Percentiles rank a stretch among this genome's conserved stretches.
phyloP scores from a whole-genome alignment of 441 rosid genomes.

The Populus hybrid region DNA sequence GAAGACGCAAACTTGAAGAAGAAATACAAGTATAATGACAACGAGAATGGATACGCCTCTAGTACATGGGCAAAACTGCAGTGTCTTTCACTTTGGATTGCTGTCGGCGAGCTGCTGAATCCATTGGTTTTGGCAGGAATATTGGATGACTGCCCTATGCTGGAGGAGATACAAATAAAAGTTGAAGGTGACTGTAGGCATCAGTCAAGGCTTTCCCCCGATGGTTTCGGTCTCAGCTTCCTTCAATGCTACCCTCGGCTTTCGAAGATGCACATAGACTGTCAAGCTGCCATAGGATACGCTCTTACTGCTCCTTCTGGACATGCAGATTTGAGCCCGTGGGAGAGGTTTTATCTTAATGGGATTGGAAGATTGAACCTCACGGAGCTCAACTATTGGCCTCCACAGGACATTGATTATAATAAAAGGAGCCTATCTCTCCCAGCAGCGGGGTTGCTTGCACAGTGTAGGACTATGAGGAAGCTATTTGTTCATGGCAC shows the following conservation, averaged over 20 bases:
- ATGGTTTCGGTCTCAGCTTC: slow-evolving; percentile 54
- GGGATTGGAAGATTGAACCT: slow-evolving; percentile 56
- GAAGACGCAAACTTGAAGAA: slow-evolving; percentile 22
- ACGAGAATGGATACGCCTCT: slow-evolving; percentile 33
- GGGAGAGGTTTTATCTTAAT: slow-evolving; percentile 75
- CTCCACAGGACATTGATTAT: slow-evolving; percentile 74
- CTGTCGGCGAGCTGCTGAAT: slow-evolving; percentile 50
- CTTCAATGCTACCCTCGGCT: slow-evolving; percentile 54
- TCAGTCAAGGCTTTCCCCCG: slow-evolving; percentile 36
- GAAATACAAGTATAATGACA: slow-evolving; percentile 37
- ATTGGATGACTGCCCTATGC: slow-evolving; percentile 57
- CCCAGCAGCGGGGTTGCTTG: slow-evolving; percentile 60
- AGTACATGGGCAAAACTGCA: slow-evolving; percentile 56
- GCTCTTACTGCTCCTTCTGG: slow-evolving; percentile 65
- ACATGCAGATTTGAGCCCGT: slow-evolving; percentile 64
- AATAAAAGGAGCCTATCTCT: slow-evolving; percentile 71
- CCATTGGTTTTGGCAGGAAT: slow-evolving; percentile 53
- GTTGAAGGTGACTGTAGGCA: slow-evolving; percentile 76
- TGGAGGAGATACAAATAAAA: slow-evolving; percentile 64
- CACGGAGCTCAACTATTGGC: slow-evolving; percentile 68
- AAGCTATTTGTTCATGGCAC: slow-evolving; percentile 80
- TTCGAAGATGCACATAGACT: slow-evolving; percentile 60
- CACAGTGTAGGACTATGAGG: slow-evolving; percentile 46
- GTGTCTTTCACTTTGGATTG: slow-evolving; percentile 68
- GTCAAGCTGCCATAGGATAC: slow-evolving; percentile 56